Conservation (phyloP, 2,329 filamentous ascomycete species). For the Calonectria leucothoes region DNA sequence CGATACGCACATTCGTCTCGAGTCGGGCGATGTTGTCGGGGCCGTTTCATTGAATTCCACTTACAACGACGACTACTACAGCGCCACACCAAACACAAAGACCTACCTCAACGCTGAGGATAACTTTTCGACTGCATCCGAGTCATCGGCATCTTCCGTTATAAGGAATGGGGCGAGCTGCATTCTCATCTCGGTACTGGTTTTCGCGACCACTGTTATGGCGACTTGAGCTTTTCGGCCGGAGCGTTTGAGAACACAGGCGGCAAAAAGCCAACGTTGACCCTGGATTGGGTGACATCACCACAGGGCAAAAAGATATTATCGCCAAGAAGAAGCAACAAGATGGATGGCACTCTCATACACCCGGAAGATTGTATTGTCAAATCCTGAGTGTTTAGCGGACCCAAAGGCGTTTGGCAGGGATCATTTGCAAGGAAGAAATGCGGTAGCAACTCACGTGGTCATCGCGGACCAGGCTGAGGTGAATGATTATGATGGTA, state of each 20-base stretch:
- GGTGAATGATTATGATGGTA: neutral
- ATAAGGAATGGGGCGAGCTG: neutral
- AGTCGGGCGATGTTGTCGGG: constrained; percentile 64
- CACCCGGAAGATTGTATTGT: neutral
- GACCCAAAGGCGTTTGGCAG: neutral
- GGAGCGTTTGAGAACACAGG: neutral
- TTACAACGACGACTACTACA: constrained; percentile 68
- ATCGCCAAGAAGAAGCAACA: too few species aligned
- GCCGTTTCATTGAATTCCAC: constrained; percentile 68
- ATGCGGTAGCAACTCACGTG: neutral
- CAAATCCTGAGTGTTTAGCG: neutral
- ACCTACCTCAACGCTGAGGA: constrained; percentile 31
- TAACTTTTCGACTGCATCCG: neutral
- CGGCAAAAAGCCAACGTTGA: neutral
- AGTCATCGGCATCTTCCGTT: neutral
- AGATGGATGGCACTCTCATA: too few species aligned
- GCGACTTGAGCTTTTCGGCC: neutral
- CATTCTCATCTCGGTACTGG: neutral
- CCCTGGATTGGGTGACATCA: too few species aligned
- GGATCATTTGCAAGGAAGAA: neutral
- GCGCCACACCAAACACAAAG: constrained; percentile 52
- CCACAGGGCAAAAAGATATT: too few species aligned
- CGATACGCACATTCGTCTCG: constrained; percentile 72
- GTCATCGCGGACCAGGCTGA: neutral
- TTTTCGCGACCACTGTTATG: neutral